Percentiles rank a stretch among this genome's conserved stretches.
Evolutionary conservation across 192 early-diverging fungal genomes (phyloP).

Genomic region (Coemansia sp.): DNA sequence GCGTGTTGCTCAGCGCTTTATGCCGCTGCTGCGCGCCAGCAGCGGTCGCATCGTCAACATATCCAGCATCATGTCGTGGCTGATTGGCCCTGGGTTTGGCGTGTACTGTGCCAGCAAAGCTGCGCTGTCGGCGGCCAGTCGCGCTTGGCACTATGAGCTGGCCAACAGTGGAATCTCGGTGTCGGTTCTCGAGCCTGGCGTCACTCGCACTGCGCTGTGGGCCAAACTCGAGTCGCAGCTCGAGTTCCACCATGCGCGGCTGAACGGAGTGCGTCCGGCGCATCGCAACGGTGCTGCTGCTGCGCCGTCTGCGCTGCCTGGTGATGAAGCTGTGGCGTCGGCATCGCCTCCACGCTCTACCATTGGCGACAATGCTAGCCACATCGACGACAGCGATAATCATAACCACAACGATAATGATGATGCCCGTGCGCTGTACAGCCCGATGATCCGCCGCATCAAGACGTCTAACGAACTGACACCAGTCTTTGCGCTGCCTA

Average conservation of each 20-base stretch:
- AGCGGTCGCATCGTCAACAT: conserved; percentile 55
- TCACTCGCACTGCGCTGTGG: conserved; percentile 52
- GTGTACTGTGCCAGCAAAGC: conserved; percentile 58
- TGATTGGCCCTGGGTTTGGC: conserved; percentile 55
- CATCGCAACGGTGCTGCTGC: background rate
- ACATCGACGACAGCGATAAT: background rate
- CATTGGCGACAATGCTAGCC: conserved; percentile 3
- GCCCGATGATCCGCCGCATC: conserved; percentile 51
- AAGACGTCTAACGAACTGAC: conserved; percentile 43
- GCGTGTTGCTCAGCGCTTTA: conserved; percentile 48
- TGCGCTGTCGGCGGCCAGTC: conserved; percentile 47
- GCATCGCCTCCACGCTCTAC: conserved; percentile 20
- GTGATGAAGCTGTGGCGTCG: conserved; percentile 46
- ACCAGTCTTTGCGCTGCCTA: conserved; percentile 50
- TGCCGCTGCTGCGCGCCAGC: conserved; percentile 50
- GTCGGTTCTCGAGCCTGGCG: conserved; percentile 50
- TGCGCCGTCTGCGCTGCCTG: conserved; percentile 33
- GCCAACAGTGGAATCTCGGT: conserved; percentile 45
- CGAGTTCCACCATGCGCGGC: conserved; percentile 48
- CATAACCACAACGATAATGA: background rate
- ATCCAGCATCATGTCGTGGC: conserved; percentile 55
- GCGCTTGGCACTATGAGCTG: conserved; percentile 51
- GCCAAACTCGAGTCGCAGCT: conserved; percentile 54
- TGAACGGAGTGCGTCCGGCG: conserved; percentile 31
- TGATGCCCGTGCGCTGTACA: conserved; percentile 33